phyloP scores from a whole-genome alignment of 768 basidiomycete species.

The Suillus luteus region DNA sequence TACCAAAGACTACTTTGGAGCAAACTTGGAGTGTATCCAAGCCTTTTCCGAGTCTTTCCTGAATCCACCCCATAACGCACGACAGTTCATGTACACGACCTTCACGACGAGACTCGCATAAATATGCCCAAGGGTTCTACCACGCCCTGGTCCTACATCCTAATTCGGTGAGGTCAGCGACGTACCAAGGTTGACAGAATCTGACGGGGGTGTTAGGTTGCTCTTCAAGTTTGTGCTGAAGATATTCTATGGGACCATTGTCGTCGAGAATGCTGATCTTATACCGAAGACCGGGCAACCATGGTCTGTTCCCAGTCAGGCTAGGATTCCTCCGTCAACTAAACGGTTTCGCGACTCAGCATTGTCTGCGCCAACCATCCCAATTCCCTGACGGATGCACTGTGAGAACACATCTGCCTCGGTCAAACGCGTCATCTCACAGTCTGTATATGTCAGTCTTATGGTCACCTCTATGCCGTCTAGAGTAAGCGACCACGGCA shows the following conservation, averaged over 20 bases:
- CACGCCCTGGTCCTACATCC: conserved; percentile 63
- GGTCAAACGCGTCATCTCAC: neutral
- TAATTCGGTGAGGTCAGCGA: conserved; percentile 55
- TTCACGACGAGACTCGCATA: conserved; percentile 9
- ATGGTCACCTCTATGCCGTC: conserved; percentile 75
- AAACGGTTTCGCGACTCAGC: conserved; percentile 39
- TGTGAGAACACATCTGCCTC: conserved; percentile 48
- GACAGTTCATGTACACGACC: conserved; percentile 11
- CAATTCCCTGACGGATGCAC: conserved; percentile 84
- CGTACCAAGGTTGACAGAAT: conserved; percentile 2
- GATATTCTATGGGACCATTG: conserved; percentile 89
- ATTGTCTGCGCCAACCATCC: conserved; percentile 87
- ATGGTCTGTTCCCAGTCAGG: conserved; percentile 46
- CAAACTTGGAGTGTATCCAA: neutral
- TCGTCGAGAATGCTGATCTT: conserved; percentile 73
- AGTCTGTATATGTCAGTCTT: conserved; percentile 43
- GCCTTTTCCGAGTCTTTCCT: neutral
- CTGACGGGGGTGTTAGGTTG: conserved; percentile 40
- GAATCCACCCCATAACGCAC: neutral
- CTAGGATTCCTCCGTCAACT: neutral
- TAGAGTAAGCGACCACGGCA: conserved; percentile 42
- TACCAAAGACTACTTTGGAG: conserved; percentile 1
- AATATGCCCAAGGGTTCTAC: conserved; percentile 43
- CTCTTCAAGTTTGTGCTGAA: conserved; percentile 84
- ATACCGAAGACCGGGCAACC: conserved; percentile 75